Evolutionary conservation across 139 green algal genomes (phyloP).

Genomic region (Chlorella sp.): DNA sequence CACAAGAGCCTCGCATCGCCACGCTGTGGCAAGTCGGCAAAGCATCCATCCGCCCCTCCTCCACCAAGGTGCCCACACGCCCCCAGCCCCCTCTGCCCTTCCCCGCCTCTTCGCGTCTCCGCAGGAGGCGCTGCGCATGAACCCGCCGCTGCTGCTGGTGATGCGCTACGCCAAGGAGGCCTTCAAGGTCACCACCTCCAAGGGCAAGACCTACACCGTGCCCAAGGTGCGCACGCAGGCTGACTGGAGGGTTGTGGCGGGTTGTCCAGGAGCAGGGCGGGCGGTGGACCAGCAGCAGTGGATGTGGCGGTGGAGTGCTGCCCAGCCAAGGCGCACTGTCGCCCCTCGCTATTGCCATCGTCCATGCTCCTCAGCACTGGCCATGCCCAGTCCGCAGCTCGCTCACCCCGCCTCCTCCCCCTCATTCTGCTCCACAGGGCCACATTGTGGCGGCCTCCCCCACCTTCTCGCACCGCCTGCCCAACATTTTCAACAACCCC

Average conservation of each 20-base stretch:
- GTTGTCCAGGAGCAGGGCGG: too few species aligned
- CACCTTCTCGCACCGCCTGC: constrained; percentile 87
- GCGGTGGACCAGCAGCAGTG: too few species aligned
- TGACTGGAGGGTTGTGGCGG: background rate
- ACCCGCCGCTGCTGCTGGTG: constrained; percentile 95
- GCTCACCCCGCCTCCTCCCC: too few species aligned
- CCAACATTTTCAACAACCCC: constrained; percentile 79
- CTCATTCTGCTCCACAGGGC: constrained; percentile 59
- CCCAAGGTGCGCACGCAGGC: constrained; percentile 73
- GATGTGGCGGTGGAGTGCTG: background rate
- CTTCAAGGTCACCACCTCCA: constrained; percentile 86
- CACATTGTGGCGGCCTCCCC: constrained; percentile 89
- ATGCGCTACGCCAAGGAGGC: constrained; percentile 86
- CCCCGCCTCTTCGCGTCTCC: too few species aligned
- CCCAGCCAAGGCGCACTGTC: too few species aligned
- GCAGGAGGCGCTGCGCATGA: constrained; percentile 89
- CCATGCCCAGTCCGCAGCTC: too few species aligned
- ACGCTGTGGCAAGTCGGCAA: too few species aligned
- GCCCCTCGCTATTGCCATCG: background rate
- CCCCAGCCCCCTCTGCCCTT: too few species aligned
- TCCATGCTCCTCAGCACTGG: too few species aligned
- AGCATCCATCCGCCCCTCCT: too few species aligned
- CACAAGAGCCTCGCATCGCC: too few species aligned
- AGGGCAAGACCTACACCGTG: constrained; percentile 81
- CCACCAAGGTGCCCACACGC: too few species aligned